Percentiles rank a stretch among this genome's conserved stretches.
Conservation (phyloP, 148 eudicot genomes). For the Rhododendron kiyosumense region DNA sequence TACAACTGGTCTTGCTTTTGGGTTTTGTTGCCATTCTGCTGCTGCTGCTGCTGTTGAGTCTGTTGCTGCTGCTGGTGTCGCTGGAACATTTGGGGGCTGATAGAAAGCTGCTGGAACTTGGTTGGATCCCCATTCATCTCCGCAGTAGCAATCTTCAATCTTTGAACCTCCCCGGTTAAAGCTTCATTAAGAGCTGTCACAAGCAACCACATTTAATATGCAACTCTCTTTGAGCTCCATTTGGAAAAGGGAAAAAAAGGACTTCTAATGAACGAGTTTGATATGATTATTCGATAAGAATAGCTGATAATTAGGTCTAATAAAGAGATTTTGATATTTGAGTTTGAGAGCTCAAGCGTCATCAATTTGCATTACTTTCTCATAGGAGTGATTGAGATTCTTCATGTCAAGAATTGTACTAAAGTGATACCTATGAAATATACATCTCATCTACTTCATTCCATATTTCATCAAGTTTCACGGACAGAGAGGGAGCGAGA, state of each 20-base stretch:
- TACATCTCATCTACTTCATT: not conserved
- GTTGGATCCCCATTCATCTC: constrained; percentile 59
- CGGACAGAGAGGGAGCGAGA: not conserved
- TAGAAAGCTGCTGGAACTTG: constrained; percentile 67
- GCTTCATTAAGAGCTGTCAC: constrained; percentile 86
- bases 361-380: not conserved
- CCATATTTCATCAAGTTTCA: not conserved
- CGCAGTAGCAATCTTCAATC: constrained; percentile 71
- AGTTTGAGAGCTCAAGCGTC: not conserved
- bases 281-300: not conserved
- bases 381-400: not conserved
- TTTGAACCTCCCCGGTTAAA: constrained; percentile 80
- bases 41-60: constrained; percentile 31
- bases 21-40: constrained; percentile 31
- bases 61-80: constrained; percentile 25
- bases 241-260: not conserved
- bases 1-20: constrained; percentile 39
- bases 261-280: not conserved
- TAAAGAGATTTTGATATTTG: not conserved
- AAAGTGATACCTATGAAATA: not conserved
- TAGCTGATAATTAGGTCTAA: not conserved
- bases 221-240: not conserved
- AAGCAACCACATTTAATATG: not conserved
- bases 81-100: constrained; percentile 69
- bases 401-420: not conserved